A percentile compares a stretch with the other conserved stretches of the same genome.
Evolutionary conservation across 208 protist genomes (phyloP).

Genomic region (Leishmania guyanensis): DNA sequence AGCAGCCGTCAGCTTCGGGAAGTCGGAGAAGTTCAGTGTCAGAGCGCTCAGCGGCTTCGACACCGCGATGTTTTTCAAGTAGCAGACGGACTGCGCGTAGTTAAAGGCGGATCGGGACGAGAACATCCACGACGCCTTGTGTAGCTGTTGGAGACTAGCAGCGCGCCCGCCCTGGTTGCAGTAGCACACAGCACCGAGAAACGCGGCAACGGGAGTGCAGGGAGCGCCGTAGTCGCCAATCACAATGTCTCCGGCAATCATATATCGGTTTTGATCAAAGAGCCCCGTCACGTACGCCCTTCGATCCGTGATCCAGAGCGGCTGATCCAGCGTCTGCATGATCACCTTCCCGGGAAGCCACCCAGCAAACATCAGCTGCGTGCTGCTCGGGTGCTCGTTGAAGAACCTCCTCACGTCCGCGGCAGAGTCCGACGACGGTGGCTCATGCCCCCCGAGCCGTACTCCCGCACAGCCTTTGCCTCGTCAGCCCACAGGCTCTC

Average conservation of each 20-base stretch:
- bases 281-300: slow-evolving; percentile 28
- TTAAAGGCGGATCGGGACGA: neutral
- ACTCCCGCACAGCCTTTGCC: neutral
- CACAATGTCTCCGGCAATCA: too few species aligned
- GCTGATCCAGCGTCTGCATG: slow-evolving; percentile 14
- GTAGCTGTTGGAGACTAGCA: neutral
- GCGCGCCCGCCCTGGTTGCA: slow-evolving; percentile 39
- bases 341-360: slow-evolving; percentile 44
- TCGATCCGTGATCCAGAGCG: slow-evolving; percentile 21
- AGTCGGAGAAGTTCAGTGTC: neutral
- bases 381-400: slow-evolving; percentile 1
- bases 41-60: neutral
- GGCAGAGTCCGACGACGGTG: neutral
- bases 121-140: neutral
- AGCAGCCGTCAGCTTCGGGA: neutral
- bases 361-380: slow-evolving; percentile 41
- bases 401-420: slow-evolving; percentile 15
- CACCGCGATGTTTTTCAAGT: neutral
- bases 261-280: slow-evolving; percentile 54
- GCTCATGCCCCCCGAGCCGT: neutral
- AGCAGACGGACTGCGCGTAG: slow-evolving; percentile 11
- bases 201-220: slow-evolving; percentile 5
- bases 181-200: slow-evolving; percentile 36
- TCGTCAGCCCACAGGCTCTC: neutral
- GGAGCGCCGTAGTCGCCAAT: slow-evolving; percentile 63